phyloP scores from a whole-genome alignment of 495 filamentous ascomycete species.

The Rhizodiscina lignyota region DNA sequence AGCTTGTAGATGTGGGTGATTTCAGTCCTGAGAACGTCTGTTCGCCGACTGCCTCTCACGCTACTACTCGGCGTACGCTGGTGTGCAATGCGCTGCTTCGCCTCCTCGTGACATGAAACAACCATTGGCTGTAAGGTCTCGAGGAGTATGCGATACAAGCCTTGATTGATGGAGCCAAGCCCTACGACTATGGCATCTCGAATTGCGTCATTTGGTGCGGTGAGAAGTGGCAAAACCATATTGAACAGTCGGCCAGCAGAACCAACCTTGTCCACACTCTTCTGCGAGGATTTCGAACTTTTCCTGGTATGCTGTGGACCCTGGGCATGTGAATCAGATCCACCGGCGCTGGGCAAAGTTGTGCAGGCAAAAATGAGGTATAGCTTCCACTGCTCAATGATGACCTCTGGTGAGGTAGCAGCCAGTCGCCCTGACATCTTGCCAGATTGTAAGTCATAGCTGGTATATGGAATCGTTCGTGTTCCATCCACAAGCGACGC shows the following conservation, averaged over 20 bases:
- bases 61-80: constrained; percentile 62
- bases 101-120: constrained; percentile 64
- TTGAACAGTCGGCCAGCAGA: constrained; percentile 79
- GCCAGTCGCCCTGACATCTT: constrained; percentile 33
- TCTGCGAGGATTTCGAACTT: constrained; percentile 54
- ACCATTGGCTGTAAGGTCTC: constrained; percentile 82
- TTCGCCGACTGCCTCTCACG: constrained; percentile 56
- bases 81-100: constrained; percentile 70
- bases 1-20: constrained; percentile 91
- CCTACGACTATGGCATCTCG: constrained; percentile 83
- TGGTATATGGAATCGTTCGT: constrained; percentile 40
- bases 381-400: constrained; percentile 98
- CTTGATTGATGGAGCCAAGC: constrained; percentile 85
- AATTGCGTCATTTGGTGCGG: constrained; percentile 55
- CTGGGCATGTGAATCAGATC: constrained; percentile 31
- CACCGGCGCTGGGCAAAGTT: constrained; percentile 53
- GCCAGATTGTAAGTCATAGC: constrained; percentile 31
- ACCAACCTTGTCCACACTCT: constrained; percentile 63
- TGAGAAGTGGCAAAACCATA: constrained; percentile 74
- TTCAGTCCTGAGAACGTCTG: constrained; percentile 77
- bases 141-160: constrained; percentile 83
- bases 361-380: constrained; percentile 95
- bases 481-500: constrained; percentile 58
- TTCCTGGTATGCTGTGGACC: constrained; percentile 70
- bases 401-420: constrained; percentile 65